phyloP scores from a whole-genome alignment of 495 filamentous ascomycete genomes.

The Clohesyomyces aquaticus region DNA sequence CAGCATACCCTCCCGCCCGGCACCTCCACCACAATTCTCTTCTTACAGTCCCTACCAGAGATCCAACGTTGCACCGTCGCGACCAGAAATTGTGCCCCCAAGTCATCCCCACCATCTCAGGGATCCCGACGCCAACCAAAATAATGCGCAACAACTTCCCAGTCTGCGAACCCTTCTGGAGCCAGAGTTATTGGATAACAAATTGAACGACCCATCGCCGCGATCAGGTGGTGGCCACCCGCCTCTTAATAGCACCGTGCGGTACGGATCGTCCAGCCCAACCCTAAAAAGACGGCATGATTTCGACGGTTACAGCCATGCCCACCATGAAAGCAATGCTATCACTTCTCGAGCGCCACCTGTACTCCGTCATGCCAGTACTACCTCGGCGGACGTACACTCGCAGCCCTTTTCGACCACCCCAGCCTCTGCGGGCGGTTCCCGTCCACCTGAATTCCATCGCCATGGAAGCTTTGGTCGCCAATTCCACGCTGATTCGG shows the following conservation, averaged over 20 bases:
- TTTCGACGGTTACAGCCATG: constrained; percentile 35
- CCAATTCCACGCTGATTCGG: constrained; percentile 7
- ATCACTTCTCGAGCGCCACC: constrained; percentile 26
- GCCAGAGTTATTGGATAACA: constrained; percentile 33
- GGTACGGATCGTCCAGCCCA: constrained; percentile 36
- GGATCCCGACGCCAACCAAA: constrained; percentile 26
- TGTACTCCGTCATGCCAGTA: constrained; percentile 27
- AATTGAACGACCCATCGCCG: constrained; percentile 17
- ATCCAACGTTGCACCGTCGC: constrained; percentile 24
- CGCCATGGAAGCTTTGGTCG: constrained; percentile 19
- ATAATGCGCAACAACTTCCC: constrained; percentile 35
- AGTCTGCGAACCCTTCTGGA: constrained; percentile 38
- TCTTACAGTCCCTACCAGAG: constrained; percentile 32
- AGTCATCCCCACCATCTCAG: constrained; percentile 31
- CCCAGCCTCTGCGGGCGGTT: background rate
- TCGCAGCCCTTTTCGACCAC: constrained; percentile 25
- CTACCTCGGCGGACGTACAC: constrained; percentile 10
- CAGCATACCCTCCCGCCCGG: constrained; percentile 31
- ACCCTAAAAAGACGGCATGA: constrained; percentile 40
- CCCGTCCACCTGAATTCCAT: constrained; percentile 21
- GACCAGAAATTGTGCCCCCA: constrained; percentile 30
- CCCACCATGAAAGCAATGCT: constrained; percentile 21
- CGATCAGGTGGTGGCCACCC: constrained; percentile 18
- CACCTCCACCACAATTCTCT: constrained; percentile 26
- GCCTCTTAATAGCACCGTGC: constrained; percentile 9